Evolutionary conservation across 805 yeast species (phyloP).

Genomic region (Yamadazyma sp.): DNA sequence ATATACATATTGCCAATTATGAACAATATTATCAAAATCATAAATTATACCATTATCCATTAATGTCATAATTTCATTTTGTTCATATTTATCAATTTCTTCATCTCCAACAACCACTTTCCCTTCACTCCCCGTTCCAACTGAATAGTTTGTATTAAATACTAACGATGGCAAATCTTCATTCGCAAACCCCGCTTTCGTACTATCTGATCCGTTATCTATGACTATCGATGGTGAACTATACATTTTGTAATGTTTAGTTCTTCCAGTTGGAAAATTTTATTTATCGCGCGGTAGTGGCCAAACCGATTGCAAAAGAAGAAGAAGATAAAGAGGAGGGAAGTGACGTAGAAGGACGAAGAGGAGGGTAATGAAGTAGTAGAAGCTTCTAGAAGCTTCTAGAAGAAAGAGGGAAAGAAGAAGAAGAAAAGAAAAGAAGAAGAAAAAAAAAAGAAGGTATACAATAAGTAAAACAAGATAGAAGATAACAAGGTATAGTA

Average conservation of each 20-base stretch:
- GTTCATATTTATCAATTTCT: constrained; percentile 41
- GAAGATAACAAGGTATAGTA: too few relatives aligned
- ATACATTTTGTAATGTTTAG: constrained; percentile 22
- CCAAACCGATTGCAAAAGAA: too few relatives aligned
- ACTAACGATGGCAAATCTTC: constrained; percentile 60
- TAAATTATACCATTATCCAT: constrained; percentile 63
- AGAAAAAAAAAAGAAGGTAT: too few relatives aligned
- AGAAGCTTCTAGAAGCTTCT: too few relatives aligned
- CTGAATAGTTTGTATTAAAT: constrained; percentile 55
- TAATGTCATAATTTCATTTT: constrained; percentile 53
- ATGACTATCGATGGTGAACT: constrained; percentile 60
- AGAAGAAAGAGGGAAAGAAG: too few relatives aligned
- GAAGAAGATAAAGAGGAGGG: too few relatives aligned
- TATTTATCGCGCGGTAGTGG: too few relatives aligned
- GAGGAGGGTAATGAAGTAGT: too few relatives aligned
- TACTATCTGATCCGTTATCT: constrained; percentile 62
- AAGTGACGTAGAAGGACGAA: too few relatives aligned
- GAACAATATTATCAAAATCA: constrained; percentile 68
- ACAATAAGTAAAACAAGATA: too few relatives aligned
- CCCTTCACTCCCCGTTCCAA: constrained; percentile 23
- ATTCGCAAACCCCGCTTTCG: constrained; percentile 69
- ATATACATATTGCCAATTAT: constrained; percentile 67
- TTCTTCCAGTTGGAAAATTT: too few relatives aligned
- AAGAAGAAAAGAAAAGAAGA: too few relatives aligned
- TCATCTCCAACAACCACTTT: constrained; percentile 43